Conservation (phyloP, 306 rosid species). For the Lithocarpus polystachyus region DNA sequence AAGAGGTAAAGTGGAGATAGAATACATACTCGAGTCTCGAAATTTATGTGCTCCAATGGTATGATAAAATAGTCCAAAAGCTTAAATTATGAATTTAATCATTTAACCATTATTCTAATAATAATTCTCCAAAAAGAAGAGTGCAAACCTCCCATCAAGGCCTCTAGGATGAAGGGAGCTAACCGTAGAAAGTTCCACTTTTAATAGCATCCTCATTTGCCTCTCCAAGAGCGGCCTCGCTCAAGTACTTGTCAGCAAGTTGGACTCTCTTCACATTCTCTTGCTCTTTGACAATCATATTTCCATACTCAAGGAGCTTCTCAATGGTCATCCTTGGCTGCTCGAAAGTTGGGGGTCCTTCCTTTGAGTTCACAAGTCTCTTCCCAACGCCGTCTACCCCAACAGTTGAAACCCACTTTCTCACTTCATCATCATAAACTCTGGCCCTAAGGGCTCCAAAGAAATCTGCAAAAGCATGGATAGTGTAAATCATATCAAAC, state of each 20-base stretch:
- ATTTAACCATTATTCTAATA: no score
- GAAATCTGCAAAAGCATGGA: slow-evolving; percentile 44
- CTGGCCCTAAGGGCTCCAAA: slow-evolving; percentile 74
- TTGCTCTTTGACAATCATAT: slow-evolving; percentile 73
- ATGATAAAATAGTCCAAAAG: no score
- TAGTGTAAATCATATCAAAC: neutral
- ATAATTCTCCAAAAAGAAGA: neutral
- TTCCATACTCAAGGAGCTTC: slow-evolving; percentile 65
- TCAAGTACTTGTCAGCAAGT: slow-evolving; percentile 70
- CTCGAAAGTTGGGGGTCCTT: slow-evolving; percentile 67
- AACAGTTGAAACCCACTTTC: slow-evolving; percentile 53
- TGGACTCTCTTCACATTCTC: slow-evolving; percentile 84
- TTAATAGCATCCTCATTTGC: slow-evolving; percentile 59
- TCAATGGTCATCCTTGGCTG: slow-evolving; percentile 56
- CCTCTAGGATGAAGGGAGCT: slow-evolving; percentile 22
- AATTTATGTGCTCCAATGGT: no score
- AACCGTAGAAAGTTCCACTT: slow-evolving; percentile 58
- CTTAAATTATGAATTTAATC: no score
- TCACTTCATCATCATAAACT: slow-evolving; percentile 76
- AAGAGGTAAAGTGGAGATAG: no score
- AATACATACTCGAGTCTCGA: no score
- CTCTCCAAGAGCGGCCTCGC: slow-evolving; percentile 75
- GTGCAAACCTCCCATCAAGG: slow-evolving; percentile 40
- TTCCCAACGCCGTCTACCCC: slow-evolving; percentile 49
- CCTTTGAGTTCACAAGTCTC: slow-evolving; percentile 77